These are phyloP conservation scores for Madurella mycetomatis DNA, from an alignment of 2,329 filamentous ascomycete genomes.

Conservation along the genomic window DNA sequence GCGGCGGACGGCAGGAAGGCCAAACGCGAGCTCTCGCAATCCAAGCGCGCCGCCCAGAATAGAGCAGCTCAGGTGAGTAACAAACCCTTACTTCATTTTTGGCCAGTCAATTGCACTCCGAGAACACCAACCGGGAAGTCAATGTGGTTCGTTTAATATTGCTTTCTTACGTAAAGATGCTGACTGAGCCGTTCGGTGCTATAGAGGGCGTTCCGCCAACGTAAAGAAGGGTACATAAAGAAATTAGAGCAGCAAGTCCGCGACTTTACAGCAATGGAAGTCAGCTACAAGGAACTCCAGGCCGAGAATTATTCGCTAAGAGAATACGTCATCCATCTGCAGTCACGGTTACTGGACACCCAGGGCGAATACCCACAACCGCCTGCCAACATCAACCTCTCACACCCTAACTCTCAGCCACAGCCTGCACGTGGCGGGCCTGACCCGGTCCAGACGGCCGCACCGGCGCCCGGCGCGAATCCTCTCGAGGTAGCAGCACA, in stretches of 20 bases:
- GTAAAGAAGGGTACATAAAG: conserved; percentile 97
- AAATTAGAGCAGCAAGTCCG: conserved; percentile 92
- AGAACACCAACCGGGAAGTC: neutral
- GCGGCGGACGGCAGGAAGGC: conserved; percentile 62
- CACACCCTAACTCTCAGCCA: conserved; percentile 39
- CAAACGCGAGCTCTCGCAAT: conserved; percentile 88
- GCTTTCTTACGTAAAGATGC: conserved; percentile 12
- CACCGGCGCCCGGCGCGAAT: conserved; percentile 25
- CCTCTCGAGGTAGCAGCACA: conserved; percentile 49
- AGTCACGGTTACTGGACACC: conserved; percentile 77
- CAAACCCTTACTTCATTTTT: conserved; percentile 12
- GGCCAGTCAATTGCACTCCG: neutral
- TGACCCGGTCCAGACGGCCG: conserved; percentile 13
- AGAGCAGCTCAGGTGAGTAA: conserved; percentile 83
- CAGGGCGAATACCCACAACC: conserved; percentile 81
- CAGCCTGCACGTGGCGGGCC: conserved; percentile 22
- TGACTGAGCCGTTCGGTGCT: conserved; percentile 18
- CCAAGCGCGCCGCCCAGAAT: conserved; percentile 95
- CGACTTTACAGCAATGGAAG: conserved; percentile 70
- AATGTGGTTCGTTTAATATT: conserved; percentile 3
- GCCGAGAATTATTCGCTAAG: conserved; percentile 85
- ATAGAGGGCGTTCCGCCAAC: conserved; percentile 92
- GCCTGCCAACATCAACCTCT: conserved; percentile 72
- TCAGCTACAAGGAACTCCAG: conserved; percentile 74
- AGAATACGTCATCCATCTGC: conserved; percentile 88